Conservation (phyloP, 2,329 filamentous ascomycete genomes). For the Clarireedia sp. region DNA sequence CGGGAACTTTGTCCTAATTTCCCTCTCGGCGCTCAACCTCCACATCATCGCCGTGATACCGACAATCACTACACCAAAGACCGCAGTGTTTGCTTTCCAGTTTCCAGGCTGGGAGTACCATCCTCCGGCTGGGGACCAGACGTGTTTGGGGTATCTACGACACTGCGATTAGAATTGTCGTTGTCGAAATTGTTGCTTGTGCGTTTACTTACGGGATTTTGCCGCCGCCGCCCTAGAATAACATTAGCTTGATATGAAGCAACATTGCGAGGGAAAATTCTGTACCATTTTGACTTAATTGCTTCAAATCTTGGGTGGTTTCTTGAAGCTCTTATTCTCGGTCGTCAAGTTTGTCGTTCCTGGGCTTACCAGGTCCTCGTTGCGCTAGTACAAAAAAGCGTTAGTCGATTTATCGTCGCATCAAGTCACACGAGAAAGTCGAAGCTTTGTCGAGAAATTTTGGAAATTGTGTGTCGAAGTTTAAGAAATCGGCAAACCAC, state of each 20-base stretch:
- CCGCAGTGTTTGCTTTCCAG: slow-evolving; percentile 86
- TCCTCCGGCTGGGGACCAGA: slow-evolving; percentile 97
- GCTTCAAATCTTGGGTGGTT: slow-evolving; percentile 10
- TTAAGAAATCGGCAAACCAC: not conserved
- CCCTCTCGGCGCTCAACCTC: slow-evolving; percentile 66
- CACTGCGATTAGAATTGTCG: not conserved
- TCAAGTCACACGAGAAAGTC: slow-evolving; percentile 3
- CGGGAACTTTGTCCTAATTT: slow-evolving; percentile 67
- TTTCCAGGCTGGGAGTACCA: slow-evolving; percentile 95
- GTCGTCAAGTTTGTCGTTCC: slow-evolving; percentile 5
- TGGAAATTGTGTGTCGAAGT: slow-evolving; percentile 7
- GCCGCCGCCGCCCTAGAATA: slow-evolving; percentile 64
- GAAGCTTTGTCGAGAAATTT: slow-evolving; percentile 10
- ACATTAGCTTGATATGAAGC: slow-evolving; percentile 33
- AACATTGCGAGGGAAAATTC: slow-evolving; percentile 1
- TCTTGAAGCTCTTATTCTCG: slow-evolving; percentile 4
- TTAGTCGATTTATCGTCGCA: slow-evolving; percentile 1
- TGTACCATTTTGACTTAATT: slow-evolving; percentile 49
- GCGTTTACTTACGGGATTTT: slow-evolving; percentile 55
- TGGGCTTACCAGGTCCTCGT: not conserved
- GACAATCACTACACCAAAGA: slow-evolving; percentile 60
- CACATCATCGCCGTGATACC: slow-evolving; percentile 62
- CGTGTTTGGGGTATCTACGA: slow-evolving; percentile 87
- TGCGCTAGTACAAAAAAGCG: not conserved
- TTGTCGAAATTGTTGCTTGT: not conserved